Base-by-base conservation (phyloP, 805 yeast species). In the Candida ipomoeae region DNA sequence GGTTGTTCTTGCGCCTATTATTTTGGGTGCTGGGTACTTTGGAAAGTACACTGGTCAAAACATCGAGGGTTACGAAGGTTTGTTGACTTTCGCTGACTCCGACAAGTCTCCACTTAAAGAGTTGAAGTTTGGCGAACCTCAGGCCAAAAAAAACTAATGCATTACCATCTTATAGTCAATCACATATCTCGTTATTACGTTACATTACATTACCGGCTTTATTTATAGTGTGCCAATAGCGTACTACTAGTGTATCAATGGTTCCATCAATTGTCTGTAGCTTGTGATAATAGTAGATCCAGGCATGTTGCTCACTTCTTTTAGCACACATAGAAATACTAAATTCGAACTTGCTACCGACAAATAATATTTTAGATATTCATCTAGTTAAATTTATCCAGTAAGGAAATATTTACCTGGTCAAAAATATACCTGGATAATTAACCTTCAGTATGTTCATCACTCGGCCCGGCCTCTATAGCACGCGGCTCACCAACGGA, bases 91-190 rank as follows among this genome's bases (percentile, higher is more conserved):
- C 53, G 75, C 75, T 38, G 66, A 69, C 46, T 57, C 67, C 46
- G 74, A 70, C 44, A 58, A 67, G 50, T 69, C 76, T 10, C 74
- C 75, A 23, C 52, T 71, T 60, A 69, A 70, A 52, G 67, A 65
- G 34, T 49, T 69, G 51, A 63, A 62, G 57, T 71, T 65, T 49
- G 74, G 71, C 43, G 74, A 71, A 60, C 62, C 76, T 26, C 76
- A 71, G 59, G 48, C 54, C 49, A 59, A 48, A 48, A 48, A 53
- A 32, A 46, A 46, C 23, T 21, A 42, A 42, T 42, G 45, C 45
- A 42, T 42, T 23, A 29, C 13, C 26, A 3, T 23, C 17, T 18
- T 41, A 42, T 42, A 42, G 36, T 42, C 45, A 42, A 42, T 42
- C 36, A 26, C 33, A 40, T 40, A 40, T 21, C 10, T 11, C 38